Base-by-base conservation (phyloP, 129 eudicot genomes). In the Tagetes patula region DNA sequence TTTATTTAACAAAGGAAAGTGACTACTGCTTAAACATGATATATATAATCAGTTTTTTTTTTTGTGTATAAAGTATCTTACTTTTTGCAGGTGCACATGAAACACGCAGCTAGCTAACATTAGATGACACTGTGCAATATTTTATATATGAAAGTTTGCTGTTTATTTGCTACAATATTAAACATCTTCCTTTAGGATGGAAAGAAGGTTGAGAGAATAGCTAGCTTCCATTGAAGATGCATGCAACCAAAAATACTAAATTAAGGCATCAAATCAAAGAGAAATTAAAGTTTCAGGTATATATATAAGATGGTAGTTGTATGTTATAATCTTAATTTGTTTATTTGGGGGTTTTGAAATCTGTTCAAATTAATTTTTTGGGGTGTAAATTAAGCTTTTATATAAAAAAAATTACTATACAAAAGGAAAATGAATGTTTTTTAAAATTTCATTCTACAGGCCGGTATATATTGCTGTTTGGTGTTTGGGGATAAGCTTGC, bases 21-120 rank as follows among this genome's bases (percentile, higher is more conserved):
- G 42, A 36, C 20, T 37, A 39, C 55, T 56, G 67, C 30, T 12
- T 5, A 73, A 60, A 60, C 48, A 45, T 45, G 40, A 42, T 59
- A 33, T 36, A 8, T 60, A 36, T 46, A 4, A 73, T 36, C 40
- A 61, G 77, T 70, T 47, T 61, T 73, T 72, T 49, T 14, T 62
- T 32, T 14, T 62, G 27, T 32, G 61, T 73, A 73, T 56, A 58
- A 55, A 76, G 74, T 34, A 55, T 33, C 74, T 38, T 43, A 40
- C 59, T 67, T 67, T 75, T 76, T 54, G 67, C 58, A 45, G 80
- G 80, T 34, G 53, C 27, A 33, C 67, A 11, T 67, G 55, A 65
- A 66, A 67, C 41, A 34, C 40, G 32, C 37, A 72, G 55, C 12
- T 72, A 71, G 40, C 1, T 7, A 38, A 20, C 27, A 20, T 20